These are phyloP conservation scores for Suillus tomentosus DNA, from an alignment of 768 basidiomycete genomes.

Conservation along the genomic window DNA sequence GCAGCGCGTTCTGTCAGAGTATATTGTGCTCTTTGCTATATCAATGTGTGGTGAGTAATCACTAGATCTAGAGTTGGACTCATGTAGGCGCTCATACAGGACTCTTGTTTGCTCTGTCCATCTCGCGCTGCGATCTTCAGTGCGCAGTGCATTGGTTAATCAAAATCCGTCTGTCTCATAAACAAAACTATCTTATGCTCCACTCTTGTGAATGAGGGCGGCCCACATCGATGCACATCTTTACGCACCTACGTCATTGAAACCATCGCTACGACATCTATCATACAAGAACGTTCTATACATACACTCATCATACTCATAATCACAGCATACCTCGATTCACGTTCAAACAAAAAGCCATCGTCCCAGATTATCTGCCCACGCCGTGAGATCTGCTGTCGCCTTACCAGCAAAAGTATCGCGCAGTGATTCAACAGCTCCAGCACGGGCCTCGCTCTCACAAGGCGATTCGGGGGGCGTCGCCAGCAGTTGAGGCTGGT, in stretches of 20 bases:
- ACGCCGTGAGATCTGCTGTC: conserved; percentile 32
- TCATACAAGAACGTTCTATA: neutral
- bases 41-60: no score
- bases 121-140: no score
- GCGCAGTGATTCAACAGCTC: conserved; percentile 15
- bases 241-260: neutral
- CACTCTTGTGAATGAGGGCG: neutral
- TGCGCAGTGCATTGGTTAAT: no score
- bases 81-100: no score
- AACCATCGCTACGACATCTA: neutral
- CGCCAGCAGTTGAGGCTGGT: conserved; percentile 36
- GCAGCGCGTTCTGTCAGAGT: no score
- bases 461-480: conserved; percentile 33
- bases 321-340: neutral
- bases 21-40: no score
- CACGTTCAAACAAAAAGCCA: conserved; percentile 41
- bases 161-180: neutral
- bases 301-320: neutral
- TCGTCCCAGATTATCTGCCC: conserved; percentile 38
- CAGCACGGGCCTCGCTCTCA: conserved; percentile 2
- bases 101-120: no score
- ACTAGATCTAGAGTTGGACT: no score
- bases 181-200: neutral
- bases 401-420: conserved; percentile 30
- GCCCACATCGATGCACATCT: neutral